Evolutionary conservation across 2,329 filamentous ascomycete species (phyloP), one percentile per base, ranked within the genome.

Genomic region (Didymella keratinophila): DNA sequence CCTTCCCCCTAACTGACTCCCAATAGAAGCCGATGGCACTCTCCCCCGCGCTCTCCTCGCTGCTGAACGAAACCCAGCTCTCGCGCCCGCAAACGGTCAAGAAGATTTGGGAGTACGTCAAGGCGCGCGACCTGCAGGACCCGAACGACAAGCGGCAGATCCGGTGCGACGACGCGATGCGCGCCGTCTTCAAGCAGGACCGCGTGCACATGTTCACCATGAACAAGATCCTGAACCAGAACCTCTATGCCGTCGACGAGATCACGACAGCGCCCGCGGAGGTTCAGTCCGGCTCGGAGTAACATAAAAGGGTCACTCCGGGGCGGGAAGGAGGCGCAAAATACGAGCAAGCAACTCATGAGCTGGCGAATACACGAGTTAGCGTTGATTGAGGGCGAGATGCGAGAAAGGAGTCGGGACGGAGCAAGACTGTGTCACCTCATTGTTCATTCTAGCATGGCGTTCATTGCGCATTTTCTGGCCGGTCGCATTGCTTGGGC

Each of bases 131-230:
- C 39, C 87, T 99, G 6, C 95, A 99, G 78, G 93, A 98, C 67
- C 94, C 93, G 0, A 87, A 78, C 64, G 94, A 99, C 80, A 94
- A 93, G 77, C 90, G 95, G 21, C 92, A 97, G 68, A 99, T 99
- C 63, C 82, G 87, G 27, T 99, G 95, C 79, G 95, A 99, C 78
- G 92, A 96, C 23, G 88, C 87, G 67, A 90, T 99, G 89, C 88
- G 91, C 60, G 90, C 90, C 7, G 90, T 99, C 8, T 99, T 99
- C 81, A 96, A 96, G 77, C 86, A 90, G 71, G 87, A 93, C 71
- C 91, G 86, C 71, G 90, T 99, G 48, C 92, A 98, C 78, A 99
- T 99, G 95, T 99, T 99, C 78, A 93, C 92, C 67, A 98, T 99
- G 94, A 98, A 97, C 82, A 97, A 97, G 82, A 86, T 97, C 16